Evolutionary conservation across 805 yeast species (phyloP).

Genomic region (Myxozyma vanderwaltii): DNA sequence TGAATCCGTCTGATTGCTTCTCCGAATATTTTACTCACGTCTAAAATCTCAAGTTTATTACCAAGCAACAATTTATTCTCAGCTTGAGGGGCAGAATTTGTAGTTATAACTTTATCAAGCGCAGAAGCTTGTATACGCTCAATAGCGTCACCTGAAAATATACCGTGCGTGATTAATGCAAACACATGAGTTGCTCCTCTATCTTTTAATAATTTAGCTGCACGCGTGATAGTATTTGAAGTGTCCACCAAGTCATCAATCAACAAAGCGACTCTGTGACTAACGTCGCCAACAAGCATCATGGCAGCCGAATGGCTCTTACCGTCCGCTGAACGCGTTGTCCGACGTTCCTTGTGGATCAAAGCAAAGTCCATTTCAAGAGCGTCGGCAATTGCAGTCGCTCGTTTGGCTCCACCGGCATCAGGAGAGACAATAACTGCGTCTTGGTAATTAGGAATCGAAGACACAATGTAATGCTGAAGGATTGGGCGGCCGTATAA

Average conservation of each 20-base stretch:
- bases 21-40: conserved; percentile 83
- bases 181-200: conserved; percentile 88
- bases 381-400: conserved; percentile 90
- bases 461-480: conserved; percentile 77
- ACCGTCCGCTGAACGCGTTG: conserved; percentile 36
- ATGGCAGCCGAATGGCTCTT: conserved; percentile 62
- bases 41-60: conserved; percentile 73
- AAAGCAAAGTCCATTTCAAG: conserved; percentile 87
- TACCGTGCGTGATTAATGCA: conserved; percentile 89
- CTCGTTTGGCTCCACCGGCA: conserved; percentile 98
- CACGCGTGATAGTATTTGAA: conserved; percentile 85
- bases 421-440: conserved; percentile 96
- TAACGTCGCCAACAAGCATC: conserved; percentile 95
- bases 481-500: conserved; percentile 84
- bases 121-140: conserved; percentile 64
- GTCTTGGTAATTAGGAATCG: conserved; percentile 76
- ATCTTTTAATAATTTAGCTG: conserved; percentile 86
- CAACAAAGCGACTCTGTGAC: conserved; percentile 80
- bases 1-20: conserved; percentile 96
- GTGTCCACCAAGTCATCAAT: conserved; percentile 95
- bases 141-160: conserved; percentile 89
- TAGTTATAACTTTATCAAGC: conserved; percentile 82
- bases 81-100: conserved; percentile 88
- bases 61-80: conserved; percentile 57
- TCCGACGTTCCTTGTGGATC: conserved; percentile 89